A percentile compares a stretch with the other conserved stretches of the same genome.
These are phyloP conservation scores for Geoglossum cookeanum DNA, from an alignment of 2,329 filamentous ascomycete species.

Conservation along the genomic window DNA sequence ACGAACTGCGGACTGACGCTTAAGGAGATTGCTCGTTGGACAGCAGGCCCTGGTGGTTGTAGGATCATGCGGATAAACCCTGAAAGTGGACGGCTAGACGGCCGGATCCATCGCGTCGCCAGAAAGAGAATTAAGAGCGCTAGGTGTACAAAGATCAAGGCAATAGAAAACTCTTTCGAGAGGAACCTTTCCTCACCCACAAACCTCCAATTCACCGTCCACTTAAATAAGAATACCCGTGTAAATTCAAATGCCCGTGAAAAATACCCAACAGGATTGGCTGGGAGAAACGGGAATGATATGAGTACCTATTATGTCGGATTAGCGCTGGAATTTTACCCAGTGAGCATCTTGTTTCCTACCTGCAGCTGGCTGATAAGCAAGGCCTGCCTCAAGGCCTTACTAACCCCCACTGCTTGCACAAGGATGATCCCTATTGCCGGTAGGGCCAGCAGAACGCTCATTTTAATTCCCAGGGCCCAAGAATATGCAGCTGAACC, in stretches of 20 bases:
- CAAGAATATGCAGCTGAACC: slow-evolving; percentile 56
- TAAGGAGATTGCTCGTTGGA: slow-evolving; percentile 37
- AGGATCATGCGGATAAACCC: slow-evolving; percentile 33
- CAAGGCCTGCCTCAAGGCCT: slow-evolving; percentile 42
- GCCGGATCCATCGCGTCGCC: slow-evolving; percentile 50
- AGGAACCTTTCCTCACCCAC: slow-evolving; percentile 69
- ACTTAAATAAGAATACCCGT: slow-evolving; percentile 83
- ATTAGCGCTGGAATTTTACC: neutral
- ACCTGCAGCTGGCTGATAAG: slow-evolving; percentile 67
- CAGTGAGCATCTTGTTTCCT: slow-evolving; percentile 18
- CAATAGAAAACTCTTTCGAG: slow-evolving; percentile 45
- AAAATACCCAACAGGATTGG: slow-evolving; percentile 52
- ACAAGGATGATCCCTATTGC: slow-evolving; percentile 61
- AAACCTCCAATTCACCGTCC: slow-evolving; percentile 98
- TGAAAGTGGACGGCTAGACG: slow-evolving; percentile 38
- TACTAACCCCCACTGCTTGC: slow-evolving; percentile 33
- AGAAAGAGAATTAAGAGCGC: slow-evolving; percentile 48
- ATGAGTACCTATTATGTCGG: slow-evolving; percentile 26
- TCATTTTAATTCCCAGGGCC: slow-evolving; percentile 92
- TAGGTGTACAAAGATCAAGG: slow-evolving; percentile 46
- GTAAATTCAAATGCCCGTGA: slow-evolving; percentile 77
- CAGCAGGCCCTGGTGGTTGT: slow-evolving; percentile 24
- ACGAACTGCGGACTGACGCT: slow-evolving; percentile 53
- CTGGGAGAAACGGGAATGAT: slow-evolving; percentile 47
- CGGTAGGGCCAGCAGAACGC: slow-evolving; percentile 62